Evolutionary conservation across 129 eudicot genomes (phyloP).

Genomic region (Mikania micrantha): DNA sequence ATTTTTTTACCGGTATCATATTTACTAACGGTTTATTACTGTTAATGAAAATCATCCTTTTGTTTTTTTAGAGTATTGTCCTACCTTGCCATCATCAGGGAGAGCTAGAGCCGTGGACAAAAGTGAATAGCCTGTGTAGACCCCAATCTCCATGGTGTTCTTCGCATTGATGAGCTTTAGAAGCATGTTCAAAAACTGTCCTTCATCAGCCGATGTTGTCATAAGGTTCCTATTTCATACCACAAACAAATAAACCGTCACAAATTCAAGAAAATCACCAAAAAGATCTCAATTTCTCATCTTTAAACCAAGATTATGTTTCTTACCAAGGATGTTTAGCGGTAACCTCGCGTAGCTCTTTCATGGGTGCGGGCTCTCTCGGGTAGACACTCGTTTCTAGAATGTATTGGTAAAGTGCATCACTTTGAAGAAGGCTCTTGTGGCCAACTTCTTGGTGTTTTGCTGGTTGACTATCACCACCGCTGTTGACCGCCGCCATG

Average conservation of each 20-base stretch:
- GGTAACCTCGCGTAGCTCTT: conserved; percentile 54
- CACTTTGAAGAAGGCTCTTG: conserved; percentile 61
- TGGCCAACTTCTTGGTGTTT: conserved; percentile 61
- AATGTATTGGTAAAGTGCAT: conserved; percentile 56
- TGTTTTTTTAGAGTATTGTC: too few species aligned
- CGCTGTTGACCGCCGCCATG: conserved; percentile 27
- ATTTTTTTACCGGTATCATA: too few species aligned
- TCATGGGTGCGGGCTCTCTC: conserved; percentile 55
- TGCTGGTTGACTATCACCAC: conserved; percentile 24
- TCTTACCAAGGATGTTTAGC: conserved; percentile 55
- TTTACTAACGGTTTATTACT: too few species aligned
- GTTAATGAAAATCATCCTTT: too few species aligned
- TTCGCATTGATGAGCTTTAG: conserved; percentile 49
- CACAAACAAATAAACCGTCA: background rate
- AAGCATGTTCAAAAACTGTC: conserved; percentile 49
- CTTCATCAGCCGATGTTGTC: conserved; percentile 64
- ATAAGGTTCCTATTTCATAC: conserved; percentile 38
- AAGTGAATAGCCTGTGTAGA: conserved; percentile 52
- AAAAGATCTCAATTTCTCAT: background rate
- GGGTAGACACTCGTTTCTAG: conserved; percentile 65
- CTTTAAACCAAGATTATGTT: background rate
- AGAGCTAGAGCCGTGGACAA: conserved; percentile 57
- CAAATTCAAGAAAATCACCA: background rate
- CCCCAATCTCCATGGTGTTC: conserved; percentile 56
- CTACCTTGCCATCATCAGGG: conserved; percentile 54